phyloP scores from a whole-genome alignment of 306 rosid genomes.

The Begonia peltatifolia region DNA sequence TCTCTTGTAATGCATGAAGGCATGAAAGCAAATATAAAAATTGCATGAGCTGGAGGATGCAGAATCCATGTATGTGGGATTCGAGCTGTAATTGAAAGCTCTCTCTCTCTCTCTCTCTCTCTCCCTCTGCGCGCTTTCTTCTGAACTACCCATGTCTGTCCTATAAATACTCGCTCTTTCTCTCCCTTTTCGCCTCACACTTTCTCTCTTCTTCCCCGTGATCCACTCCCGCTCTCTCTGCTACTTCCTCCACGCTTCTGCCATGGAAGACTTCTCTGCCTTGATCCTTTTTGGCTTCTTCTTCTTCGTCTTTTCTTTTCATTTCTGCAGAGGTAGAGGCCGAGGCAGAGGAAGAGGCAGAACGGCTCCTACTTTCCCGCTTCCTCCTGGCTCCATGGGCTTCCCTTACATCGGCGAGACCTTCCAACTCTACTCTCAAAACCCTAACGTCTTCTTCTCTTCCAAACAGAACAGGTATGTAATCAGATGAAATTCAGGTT shows the following conservation, averaged over 20 bases:
- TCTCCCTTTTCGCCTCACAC: too few species aligned
- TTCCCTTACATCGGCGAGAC: conserved; percentile 87
- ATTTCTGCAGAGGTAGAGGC: conserved; percentile 21
- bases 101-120: conserved; percentile 14
- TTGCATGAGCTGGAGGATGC: not conserved
- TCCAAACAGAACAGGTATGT: conserved; percentile 43
- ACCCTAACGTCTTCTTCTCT: conserved; percentile 88
- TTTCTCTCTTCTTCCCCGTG: too few species aligned
- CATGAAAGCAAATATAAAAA: not conserved
- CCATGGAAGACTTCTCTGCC: too few species aligned
- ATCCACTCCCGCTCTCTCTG: too few species aligned
- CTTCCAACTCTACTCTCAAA: conserved; percentile 86
- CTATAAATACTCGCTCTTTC: too few species aligned
- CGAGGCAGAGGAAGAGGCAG: too few species aligned
- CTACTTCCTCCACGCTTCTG: too few species aligned
- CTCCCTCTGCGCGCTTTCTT: conserved; percentile 9
- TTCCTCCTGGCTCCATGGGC: conserved; percentile 83
- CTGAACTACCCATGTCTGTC: too few species aligned
- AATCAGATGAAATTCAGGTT: not conserved
- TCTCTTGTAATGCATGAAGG: too few species aligned
- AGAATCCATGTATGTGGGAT: not conserved
- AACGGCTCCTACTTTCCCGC: conserved; percentile 27
- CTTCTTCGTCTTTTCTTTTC: conserved; percentile 13
- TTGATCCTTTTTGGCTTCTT: not conserved
- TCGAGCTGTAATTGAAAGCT: not conserved